Evolutionary conservation across 805 yeast genomes (phyloP), one percentile per base, ranked within the genome.

Genomic region (Kodamaea kaohsiungensis): DNA sequence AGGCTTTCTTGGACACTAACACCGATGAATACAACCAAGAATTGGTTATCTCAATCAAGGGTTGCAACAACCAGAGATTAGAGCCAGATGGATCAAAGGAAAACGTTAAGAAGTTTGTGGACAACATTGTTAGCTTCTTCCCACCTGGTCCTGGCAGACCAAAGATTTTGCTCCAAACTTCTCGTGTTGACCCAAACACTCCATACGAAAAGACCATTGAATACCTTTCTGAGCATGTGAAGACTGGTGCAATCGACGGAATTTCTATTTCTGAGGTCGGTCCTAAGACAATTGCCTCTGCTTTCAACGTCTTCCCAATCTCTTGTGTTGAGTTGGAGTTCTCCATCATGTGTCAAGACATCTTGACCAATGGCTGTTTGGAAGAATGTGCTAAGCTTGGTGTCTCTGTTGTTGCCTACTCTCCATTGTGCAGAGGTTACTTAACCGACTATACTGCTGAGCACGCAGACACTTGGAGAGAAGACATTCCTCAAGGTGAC

Each of bases 371-470:
- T 64, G 96, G 93, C 0, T 77, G 88, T 18, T 79, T 86, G 56
- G 81, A 77, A 3, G 78, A 80, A 5, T 82, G 87, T 58, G 77
- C 80, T 17, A 83, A 86, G 56, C 69, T 78, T 35, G 76, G 76
- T n/a, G 80, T 91, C 53, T 87, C 93, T 12, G 74, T 89, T 25
- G 75, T 89, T 54, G 89, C 91, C 27, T 91, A 91, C 69, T 87
- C 96, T 37, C 97, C 97, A 37, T 76, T 91, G 52, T 87, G 91
- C 12, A 79, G 89, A 63, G 97, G 97, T 1, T 73, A 86, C 56
- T 76, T 91, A 49, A 85, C 93, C 2, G 96, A 95, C 53, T 58
- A 63, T 33, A 69, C 85, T 51, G 82, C 70, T 25, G 68, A 78
- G 3, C 61, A 69, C n/a, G 57, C 64, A 15, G 68, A 70, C 35